These are phyloP conservation scores for Dalechampia spathulata DNA, from an alignment of 441 rosid species.

Conservation along the genomic window DNA sequence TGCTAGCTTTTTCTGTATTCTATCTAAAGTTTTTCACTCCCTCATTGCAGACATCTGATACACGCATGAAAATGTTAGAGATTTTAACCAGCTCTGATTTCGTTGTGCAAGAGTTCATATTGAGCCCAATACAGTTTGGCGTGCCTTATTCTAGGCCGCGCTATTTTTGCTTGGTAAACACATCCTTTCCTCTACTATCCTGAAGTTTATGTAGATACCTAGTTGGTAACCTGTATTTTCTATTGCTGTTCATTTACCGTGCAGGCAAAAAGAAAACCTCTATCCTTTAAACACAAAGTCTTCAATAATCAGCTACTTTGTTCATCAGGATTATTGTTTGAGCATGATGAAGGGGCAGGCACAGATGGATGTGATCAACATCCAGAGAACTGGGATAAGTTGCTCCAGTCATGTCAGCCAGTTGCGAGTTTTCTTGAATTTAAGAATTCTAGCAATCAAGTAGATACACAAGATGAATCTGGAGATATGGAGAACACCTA, in stretches of 20 bases:
- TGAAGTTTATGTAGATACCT: not conserved
- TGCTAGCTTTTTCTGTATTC: not conserved
- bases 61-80: slow-evolving; percentile 66
- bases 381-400: slow-evolving; percentile 35
- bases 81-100: slow-evolving; percentile 43
- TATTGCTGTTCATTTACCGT: slow-evolving; percentile 14
- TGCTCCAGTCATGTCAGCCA: slow-evolving; percentile 58
- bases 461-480: slow-evolving; percentile 21
- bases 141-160: slow-evolving; percentile 98
- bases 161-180: slow-evolving; percentile 75
- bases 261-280: slow-evolving; percentile 85
- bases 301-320: slow-evolving; percentile 42
- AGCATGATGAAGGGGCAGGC: slow-evolving; percentile 22
- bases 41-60: slow-evolving; percentile 71
- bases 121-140: slow-evolving; percentile 90
- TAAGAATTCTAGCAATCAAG: slow-evolving; percentile 21
- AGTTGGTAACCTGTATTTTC: not conserved
- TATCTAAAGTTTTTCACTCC: not conserved
- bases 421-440: slow-evolving; percentile 69
- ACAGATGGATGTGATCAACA: slow-evolving; percentile 25
- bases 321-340: slow-evolving; percentile 43
- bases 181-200: not conserved
- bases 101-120: slow-evolving; percentile 66
- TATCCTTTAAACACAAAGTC: slow-evolving; percentile 37
- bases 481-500: slow-evolving; percentile 25